These are phyloP conservation scores for Amanita subjunquillea DNA, from an alignment of 768 basidiomycete genomes.

Conservation along the genomic window DNA sequence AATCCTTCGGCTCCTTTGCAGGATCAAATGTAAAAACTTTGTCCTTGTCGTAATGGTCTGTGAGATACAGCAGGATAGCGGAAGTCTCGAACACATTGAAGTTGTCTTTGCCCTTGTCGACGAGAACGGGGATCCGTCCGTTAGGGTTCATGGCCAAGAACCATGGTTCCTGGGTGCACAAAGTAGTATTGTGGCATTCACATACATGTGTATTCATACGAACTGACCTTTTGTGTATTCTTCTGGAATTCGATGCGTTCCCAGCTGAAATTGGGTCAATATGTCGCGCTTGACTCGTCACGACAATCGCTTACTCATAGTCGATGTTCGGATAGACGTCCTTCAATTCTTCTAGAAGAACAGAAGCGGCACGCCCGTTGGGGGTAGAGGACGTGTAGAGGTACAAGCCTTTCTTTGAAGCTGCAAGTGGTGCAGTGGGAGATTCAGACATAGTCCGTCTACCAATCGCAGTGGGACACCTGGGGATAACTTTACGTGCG, in stretches of 20 bases:
- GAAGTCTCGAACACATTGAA: slow-evolving; percentile 70
- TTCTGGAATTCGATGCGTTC: background rate
- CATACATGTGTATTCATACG: background rate
- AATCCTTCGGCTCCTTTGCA: slow-evolving; percentile 39
- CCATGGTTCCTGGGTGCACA: slow-evolving; percentile 42
- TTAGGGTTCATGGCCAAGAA: slow-evolving; percentile 70
- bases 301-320: slow-evolving; percentile 12
- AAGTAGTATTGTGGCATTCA: slow-evolving; percentile 18
- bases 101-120: slow-evolving; percentile 49
- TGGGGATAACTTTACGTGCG: background rate
- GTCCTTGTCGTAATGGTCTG: slow-evolving; percentile 74
- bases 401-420: slow-evolving; percentile 15
- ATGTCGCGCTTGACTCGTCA: background rate
- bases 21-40: slow-evolving; percentile 57
- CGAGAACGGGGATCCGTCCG: slow-evolving; percentile 58
- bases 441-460: background rate
- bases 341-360: slow-evolving; percentile 47
- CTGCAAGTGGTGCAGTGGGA: background rate
- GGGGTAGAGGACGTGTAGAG: slow-evolving; percentile 36
- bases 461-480: background rate
- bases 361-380: slow-evolving; percentile 37
- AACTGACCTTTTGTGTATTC: background rate
- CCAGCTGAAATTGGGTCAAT: background rate
- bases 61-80: slow-evolving; percentile 78
- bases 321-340: slow-evolving; percentile 26